phyloP scores from a whole-genome alignment of 306 rosid genomes.

The Rosa persica region DNA sequence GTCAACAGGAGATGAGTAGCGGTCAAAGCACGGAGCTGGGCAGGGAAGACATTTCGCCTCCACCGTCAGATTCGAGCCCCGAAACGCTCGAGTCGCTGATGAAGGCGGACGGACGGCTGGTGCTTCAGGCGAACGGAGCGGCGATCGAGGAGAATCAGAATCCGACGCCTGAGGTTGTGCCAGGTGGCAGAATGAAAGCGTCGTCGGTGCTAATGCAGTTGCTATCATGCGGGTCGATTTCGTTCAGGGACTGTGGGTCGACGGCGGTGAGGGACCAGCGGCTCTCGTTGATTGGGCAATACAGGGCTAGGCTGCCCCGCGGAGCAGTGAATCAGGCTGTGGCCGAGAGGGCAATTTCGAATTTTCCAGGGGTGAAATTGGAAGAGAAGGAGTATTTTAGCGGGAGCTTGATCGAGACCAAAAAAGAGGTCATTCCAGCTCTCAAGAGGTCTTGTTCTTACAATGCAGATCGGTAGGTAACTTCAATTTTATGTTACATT shows the following conservation, averaged over 20 bases:
- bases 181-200: conserved; percentile 69
- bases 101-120: conserved; percentile 75
- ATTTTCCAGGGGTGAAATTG: conserved; percentile 51
- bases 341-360: conserved; percentile 44
- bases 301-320: conserved; percentile 59
- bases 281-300: conserved; percentile 58
- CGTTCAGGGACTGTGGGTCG: conserved; percentile 69
- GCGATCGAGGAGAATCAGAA: conserved; percentile 23
- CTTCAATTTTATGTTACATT: background rate
- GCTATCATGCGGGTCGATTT: conserved; percentile 80
- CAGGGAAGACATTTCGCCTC: conserved; percentile 94
- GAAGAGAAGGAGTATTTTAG: conserved; percentile 95
- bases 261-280: conserved; percentile 55
- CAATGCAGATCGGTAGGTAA: conserved; percentile 77
- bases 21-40: conserved; percentile 66
- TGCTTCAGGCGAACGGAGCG: conserved; percentile 28
- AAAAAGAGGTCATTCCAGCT: conserved; percentile 42
- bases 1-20: conserved; percentile 10
- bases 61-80: conserved; percentile 96
- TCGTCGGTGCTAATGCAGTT: conserved; percentile 78
- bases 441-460: conserved; percentile 84
- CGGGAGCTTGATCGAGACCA: conserved; percentile 83
- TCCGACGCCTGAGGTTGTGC: conserved; percentile 46
- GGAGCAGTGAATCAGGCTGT: conserved; percentile 47
- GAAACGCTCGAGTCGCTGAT: conserved; percentile 81